Conservation (phyloP, 2,329 filamentous ascomycete species). For the Xylaria sp. region DNA sequence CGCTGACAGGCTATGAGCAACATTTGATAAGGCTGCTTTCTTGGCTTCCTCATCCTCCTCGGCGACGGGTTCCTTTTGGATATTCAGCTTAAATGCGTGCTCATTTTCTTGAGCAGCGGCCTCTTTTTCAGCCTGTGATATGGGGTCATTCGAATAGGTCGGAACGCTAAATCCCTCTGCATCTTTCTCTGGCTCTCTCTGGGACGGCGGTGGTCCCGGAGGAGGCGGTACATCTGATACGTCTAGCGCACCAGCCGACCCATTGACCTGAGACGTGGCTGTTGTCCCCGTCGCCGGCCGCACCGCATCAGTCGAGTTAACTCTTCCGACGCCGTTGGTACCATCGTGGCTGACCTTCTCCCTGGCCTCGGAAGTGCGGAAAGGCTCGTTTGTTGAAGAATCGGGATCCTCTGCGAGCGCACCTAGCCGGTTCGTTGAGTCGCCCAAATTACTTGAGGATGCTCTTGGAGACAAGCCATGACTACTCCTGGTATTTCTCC, state of each 20-base stretch:
- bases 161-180: constrained; percentile 82
- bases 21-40: constrained; percentile 77
- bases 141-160: constrained; percentile 69
- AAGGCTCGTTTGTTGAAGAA: constrained; percentile 46
- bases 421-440: constrained; percentile 64
- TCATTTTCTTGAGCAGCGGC: constrained; percentile 69
- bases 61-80: constrained; percentile 79
- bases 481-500: constrained; percentile 70
- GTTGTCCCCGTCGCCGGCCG: constrained; percentile 49
- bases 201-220: constrained; percentile 62
- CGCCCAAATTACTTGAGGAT: constrained; percentile 69
- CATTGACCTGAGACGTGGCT: constrained; percentile 59
- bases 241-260: constrained; percentile 56
- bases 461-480: constrained; percentile 71
- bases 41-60: constrained; percentile 81
- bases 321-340: constrained; percentile 59
- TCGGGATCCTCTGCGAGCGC: constrained; percentile 69
- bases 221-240: constrained; percentile 64
- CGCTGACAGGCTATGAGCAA: constrained; percentile 76
- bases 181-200: constrained; percentile 66
- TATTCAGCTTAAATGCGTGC: constrained; percentile 82
- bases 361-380: constrained; percentile 49
- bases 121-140: constrained; percentile 79
- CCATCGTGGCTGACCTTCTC: constrained; percentile 55
- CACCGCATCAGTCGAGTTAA: constrained; percentile 47